Percentiles rank a stretch among this genome's conserved stretches.
These are phyloP conservation scores for Aspergillus pseudotamarii DNA, from an alignment of 2,329 filamentous ascomycete genomes.

Conservation along the genomic window DNA sequence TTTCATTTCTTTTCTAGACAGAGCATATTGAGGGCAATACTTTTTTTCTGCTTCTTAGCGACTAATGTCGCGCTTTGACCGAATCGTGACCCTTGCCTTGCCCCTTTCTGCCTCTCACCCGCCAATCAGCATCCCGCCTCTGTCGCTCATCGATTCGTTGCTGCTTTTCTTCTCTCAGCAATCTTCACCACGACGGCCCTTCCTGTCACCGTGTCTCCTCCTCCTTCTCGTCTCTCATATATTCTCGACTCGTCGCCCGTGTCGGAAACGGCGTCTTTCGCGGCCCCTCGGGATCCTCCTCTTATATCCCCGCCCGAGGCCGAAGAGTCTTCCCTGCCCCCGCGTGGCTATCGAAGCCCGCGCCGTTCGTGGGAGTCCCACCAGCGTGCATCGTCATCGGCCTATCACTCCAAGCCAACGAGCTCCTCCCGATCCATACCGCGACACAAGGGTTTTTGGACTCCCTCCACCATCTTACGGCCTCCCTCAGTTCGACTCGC, in stretches of 20 bases:
- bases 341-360: constrained; percentile 20
- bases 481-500: constrained; percentile 57
- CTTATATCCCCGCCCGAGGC: constrained; percentile 43
- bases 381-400: constrained; percentile 14
- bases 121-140: constrained; percentile 24
- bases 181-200: constrained; percentile 11
- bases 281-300: constrained; percentile 20
- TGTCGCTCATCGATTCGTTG: background rate
- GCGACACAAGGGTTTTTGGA: constrained; percentile 19
- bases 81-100: constrained; percentile 20
- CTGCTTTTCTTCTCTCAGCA: constrained; percentile 8
- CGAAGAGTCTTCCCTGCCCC: constrained; percentile 31
- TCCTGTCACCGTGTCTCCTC: constrained; percentile 13
- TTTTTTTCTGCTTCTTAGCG: background rate
- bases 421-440: constrained; percentile 15
- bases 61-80: constrained; percentile 27
- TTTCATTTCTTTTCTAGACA: background rate
- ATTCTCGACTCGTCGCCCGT: constrained; percentile 12
- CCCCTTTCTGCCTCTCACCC: constrained; percentile 27
- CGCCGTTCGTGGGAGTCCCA: constrained; percentile 20
- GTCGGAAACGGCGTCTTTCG: constrained; percentile 33
- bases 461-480: constrained; percentile 27
- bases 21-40: background rate
- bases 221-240: constrained; percentile 9
- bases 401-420: constrained; percentile 15